phyloP scores from a whole-genome alignment of 2,329 filamentous ascomycete species.

The Scopulariopsis brevicaulis region DNA sequence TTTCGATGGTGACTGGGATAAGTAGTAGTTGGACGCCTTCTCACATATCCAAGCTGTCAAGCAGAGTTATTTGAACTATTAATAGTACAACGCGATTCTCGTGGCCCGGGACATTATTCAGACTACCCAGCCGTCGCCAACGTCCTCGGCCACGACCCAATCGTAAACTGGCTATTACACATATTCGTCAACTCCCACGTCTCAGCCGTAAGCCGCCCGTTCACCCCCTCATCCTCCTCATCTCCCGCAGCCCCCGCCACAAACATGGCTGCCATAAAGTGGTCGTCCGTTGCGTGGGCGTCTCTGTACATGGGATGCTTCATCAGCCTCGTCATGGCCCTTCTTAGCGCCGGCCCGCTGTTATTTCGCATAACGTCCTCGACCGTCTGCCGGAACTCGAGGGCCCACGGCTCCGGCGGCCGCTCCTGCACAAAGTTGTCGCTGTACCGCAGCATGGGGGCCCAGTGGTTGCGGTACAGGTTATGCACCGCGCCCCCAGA shows the following conservation, averaged over 20 bases:
- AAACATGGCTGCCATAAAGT: slow-evolving; percentile 57
- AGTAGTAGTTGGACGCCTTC: no score
- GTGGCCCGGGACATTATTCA: background rate
- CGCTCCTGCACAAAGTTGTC: slow-evolving; percentile 31
- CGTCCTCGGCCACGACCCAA: slow-evolving; percentile 21
- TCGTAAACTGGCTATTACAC: slow-evolving; percentile 49
- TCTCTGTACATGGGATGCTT: slow-evolving; percentile 56
- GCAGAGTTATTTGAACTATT: background rate
- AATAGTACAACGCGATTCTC: background rate
- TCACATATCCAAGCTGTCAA: no score
- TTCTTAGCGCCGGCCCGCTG: slow-evolving; percentile 39
- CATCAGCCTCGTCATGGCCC: slow-evolving; percentile 50
- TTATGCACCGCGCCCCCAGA: slow-evolving; percentile 57
- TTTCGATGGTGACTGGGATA: no score
- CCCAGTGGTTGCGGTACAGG: slow-evolving; percentile 56
- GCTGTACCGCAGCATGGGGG: slow-evolving; percentile 48
- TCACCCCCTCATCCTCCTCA: slow-evolving; percentile 22
- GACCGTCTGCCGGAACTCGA: slow-evolving; percentile 55
- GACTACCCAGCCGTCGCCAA: background rate
- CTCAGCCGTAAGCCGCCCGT: slow-evolving; percentile 39
- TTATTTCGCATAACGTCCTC: slow-evolving; percentile 39
- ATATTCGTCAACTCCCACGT: slow-evolving; percentile 58
- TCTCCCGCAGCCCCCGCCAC: slow-evolving; percentile 44
- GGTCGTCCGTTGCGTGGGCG: slow-evolving; percentile 59
- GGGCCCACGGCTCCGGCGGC: slow-evolving; percentile 34